Evolutionary conservation across 2,329 filamentous ascomycete genomes (phyloP).

Genomic region (Ascochyta fabae): DNA sequence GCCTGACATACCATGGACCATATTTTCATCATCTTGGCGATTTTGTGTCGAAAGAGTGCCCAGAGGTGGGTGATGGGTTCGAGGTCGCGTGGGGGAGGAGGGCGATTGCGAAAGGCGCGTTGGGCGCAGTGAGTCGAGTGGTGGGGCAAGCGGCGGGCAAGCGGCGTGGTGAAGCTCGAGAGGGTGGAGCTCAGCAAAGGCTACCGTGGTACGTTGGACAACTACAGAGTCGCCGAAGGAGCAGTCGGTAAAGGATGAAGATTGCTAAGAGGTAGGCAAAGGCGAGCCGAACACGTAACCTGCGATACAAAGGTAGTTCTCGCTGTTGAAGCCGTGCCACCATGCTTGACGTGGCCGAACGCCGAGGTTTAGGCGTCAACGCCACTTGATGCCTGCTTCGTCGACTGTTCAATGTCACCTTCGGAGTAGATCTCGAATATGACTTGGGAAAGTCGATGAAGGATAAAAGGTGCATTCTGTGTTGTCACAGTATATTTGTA

Average conservation of each 20-base stretch:
- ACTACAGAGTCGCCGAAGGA: neutral
- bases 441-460: neutral
- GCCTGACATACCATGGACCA: constrained; percentile 87
- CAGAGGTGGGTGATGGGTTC: constrained; percentile 7
- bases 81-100: constrained; percentile 26
- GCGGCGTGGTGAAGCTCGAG: constrained; percentile 11
- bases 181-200: neutral
- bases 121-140: constrained; percentile 17
- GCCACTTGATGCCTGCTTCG: no score
- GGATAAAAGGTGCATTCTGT: neutral
- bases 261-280: neutral
- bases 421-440: no score
- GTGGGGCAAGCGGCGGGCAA: constrained; percentile 24
- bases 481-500: neutral
- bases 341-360: constrained; percentile 9
- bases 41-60: constrained; percentile 23
- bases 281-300: neutral
- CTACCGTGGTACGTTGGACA: neutral
- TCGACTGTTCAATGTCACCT: no score
- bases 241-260: neutral
- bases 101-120: constrained; percentile 14
- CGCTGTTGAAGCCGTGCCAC: constrained; percentile 11
- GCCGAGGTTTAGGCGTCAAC: constrained; percentile 7
- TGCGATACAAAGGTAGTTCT: constrained; percentile 4
- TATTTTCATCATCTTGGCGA: constrained; percentile 90